Evolutionary conservation across 805 yeast genomes (phyloP), one percentile per base, ranked within the genome.

Genomic region (Kluyveromyces siamensis): DNA sequence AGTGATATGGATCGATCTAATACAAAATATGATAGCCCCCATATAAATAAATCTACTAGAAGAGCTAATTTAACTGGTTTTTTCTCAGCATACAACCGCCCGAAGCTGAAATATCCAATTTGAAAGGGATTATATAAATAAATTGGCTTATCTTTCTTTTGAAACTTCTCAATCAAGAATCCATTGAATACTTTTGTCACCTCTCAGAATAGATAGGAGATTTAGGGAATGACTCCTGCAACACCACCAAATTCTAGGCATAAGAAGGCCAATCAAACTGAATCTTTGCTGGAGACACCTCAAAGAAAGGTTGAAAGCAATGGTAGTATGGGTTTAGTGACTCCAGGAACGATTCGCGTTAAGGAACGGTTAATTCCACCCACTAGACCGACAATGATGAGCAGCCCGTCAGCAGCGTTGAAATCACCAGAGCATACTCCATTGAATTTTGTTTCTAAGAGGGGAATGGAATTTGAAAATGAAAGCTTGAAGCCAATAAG

Each of bases 401-500:
- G 47, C 16, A 44, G 50, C 16, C 60, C 62, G 9, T 54, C 52
- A n/a, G 55, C 50, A 40, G 63, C 63, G 2, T 52, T 63, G 41
- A 55, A 59, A 41, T 62, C 68, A 10, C 68, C 68, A n/a, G 66
- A 61, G 47, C 59, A 56, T 44, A 59, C 67, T 2, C 67, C 68
- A 2, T 52, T 54, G 44, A 53, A 52, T 40, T 13, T 47, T 10
- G 48, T 55, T n/a, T 48, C 54, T 27, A 51, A 47, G 17, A 48
- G 51, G 33, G 45, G 50, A 16, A 48, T 49, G 13, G 50, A 52
- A 17, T 49, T 52, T 21, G 53, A 53, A 14, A 50, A 52, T 45
- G 41, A 45, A 36, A 35, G 45, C 11, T 43, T 56, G 19, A 51
- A 49, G 10, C 52, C 47, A 13, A 60, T 61, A 7, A 58, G 59